Percentiles rank a stretch among this genome's conserved stretches.
phyloP scores from a whole-genome alignment of 2,329 filamentous ascomycete species.

The Albifimbria verrucaria region DNA sequence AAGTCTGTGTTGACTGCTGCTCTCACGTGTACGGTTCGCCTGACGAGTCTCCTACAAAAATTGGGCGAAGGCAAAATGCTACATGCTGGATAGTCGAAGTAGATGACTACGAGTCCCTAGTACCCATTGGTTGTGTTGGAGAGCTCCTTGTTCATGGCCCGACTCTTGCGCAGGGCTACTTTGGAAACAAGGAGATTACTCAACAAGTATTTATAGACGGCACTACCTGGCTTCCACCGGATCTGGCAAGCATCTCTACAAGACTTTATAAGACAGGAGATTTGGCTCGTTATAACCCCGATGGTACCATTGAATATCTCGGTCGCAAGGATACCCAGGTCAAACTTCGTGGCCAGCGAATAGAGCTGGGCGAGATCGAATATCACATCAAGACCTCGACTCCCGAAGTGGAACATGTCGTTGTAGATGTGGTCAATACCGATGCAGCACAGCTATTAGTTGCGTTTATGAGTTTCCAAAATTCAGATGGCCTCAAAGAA shows the following conservation, averaged over 20 bases:
- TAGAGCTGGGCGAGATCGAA: conserved; percentile 36
- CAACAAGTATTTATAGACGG: conserved; percentile 1
- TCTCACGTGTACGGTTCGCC: background rate
- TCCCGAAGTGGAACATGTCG: conserved; percentile 8
- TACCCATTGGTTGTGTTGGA: conserved; percentile 17
- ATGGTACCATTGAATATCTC: conserved; percentile 37
- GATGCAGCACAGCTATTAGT: conserved; percentile 38
- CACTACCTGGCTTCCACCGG: background rate
- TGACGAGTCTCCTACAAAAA: background rate
- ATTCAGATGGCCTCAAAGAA: no score
- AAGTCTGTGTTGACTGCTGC: background rate
- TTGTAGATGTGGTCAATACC: conserved; percentile 40
- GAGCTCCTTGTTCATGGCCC: conserved; percentile 24
- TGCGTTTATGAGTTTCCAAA: conserved; percentile 27
- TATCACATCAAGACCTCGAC: background rate
- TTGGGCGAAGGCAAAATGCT: conserved; percentile 5
- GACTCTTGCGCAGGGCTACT: conserved; percentile 18
- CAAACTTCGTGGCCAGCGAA: conserved; percentile 52
- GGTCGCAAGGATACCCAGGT: conserved; percentile 54
- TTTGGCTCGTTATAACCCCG: conserved; percentile 20
- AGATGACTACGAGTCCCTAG: conserved; percentile 11
- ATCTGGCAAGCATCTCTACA: conserved; percentile 1
- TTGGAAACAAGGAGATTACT: conserved; percentile 11
- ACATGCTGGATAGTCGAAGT: conserved; percentile 17
- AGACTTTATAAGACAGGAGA: conserved; percentile 15